Evolutionary conservation across 176 grass and related monocot genomes (phyloP), one percentile per base, ranked within the genome.

Genomic region (Juncus inflexus): DNA sequence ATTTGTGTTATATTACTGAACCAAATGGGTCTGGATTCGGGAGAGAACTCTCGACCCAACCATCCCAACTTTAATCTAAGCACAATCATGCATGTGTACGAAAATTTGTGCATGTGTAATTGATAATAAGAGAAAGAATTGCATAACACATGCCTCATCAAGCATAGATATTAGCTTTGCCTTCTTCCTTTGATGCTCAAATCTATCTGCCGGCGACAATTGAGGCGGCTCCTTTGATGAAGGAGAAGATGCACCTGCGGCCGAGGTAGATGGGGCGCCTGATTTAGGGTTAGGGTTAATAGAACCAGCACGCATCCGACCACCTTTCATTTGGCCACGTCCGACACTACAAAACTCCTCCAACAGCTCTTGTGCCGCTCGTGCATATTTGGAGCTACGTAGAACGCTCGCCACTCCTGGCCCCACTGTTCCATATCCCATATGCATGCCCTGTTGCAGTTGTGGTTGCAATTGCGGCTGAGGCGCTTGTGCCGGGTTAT

Each of bases 291-390:
- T 97, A 84, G 72, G 79, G 76, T 91, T 91, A 1, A 71, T 60
- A 3, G 90, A 80, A 0, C 65, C 78, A 1, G 73, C 62, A 42
- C 14, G 76, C 38, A 52, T 15, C 9, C 62, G 70, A 0, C 63
- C 69, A 9, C 75, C 77, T 63, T 84, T 86, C 39, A 90, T 84
- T 73, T 99, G 85, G 2, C 85, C 85, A 35, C 89, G 79, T 6
- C 89, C 89, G 4, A 99, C 95, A 60, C 89, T 99, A 81, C 95
- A 96, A 74, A 96, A 96, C n/a, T 96, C 91, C 79, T 91, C 91
- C 0, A 96, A 74, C 35, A 99, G 85, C 75, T 99, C 94, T 81
- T 92, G 88, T 35, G 88, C 94, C 3, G 88, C 83, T 66, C 85
- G 87, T 10, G 83, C 77, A 63, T 99, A 99, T 76, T 82, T 89